Evolutionary conservation across 257 asterid genomes (phyloP).

Genomic region (Solanum megistacrolobum): DNA sequence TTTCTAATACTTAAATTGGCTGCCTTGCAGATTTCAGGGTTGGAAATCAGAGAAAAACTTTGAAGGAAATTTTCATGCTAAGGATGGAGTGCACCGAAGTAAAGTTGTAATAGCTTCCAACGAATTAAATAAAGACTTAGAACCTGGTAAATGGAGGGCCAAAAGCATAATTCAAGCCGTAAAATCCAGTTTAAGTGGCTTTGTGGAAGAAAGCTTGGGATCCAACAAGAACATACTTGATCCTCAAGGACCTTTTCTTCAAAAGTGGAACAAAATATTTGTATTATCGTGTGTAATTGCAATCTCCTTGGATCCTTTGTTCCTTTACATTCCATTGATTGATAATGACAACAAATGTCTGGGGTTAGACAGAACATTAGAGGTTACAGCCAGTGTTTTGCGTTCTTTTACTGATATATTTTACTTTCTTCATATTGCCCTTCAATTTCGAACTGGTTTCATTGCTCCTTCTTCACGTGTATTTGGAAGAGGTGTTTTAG

Average conservation of each 20-base stretch:
- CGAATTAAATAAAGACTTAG: too few species aligned
- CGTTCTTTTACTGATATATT: slow-evolving; percentile 82
- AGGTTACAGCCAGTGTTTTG: slow-evolving; percentile 60
- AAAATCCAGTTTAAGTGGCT: too few species aligned
- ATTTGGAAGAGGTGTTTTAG: slow-evolving; percentile 95
- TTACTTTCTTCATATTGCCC: slow-evolving; percentile 78
- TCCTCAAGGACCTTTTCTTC: slow-evolving; percentile 90
- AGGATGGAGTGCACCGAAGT: too few species aligned
- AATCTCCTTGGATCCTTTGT: slow-evolving; percentile 94
- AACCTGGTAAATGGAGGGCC: too few species aligned
- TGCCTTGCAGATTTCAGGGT: too few species aligned
- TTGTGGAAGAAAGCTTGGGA: slow-evolving; percentile 33
- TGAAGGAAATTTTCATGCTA: too few species aligned
- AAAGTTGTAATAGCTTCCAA: too few species aligned
- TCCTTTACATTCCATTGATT: slow-evolving; percentile 77
- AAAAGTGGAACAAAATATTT: slow-evolving; percentile 90
- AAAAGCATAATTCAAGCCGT: too few species aligned
- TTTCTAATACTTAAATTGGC: too few species aligned
- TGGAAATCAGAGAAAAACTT: too few species aligned
- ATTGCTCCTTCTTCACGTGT: slow-evolving; percentile 95
- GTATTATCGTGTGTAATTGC: slow-evolving; percentile 75
- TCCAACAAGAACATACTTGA: slow-evolving; percentile 61
- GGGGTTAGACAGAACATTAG: slow-evolving; percentile 58
- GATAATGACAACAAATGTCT: slow-evolving; percentile 65
- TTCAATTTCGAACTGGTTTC: slow-evolving; percentile 89